Conservation (phyloP, 2,329 filamentous ascomycete genomes). For the Tolypocladium tropicale region DNA sequence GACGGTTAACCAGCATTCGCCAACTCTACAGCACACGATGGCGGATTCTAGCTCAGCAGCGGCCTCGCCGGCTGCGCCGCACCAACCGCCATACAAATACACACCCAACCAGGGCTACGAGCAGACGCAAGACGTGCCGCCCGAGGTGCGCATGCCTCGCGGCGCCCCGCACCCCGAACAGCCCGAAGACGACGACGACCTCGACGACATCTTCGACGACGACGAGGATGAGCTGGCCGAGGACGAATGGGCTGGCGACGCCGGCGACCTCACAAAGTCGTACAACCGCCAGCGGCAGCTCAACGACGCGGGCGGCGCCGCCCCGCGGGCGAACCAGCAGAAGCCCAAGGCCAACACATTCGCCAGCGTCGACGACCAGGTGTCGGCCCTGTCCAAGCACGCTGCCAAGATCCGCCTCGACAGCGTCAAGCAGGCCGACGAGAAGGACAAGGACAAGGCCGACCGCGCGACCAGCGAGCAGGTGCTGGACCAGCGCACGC, state of each 20-base stretch:
- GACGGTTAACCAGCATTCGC: neutral
- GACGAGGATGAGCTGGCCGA: slow-evolving; percentile 31
- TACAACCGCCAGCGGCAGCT: slow-evolving; percentile 77
- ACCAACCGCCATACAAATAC: slow-evolving; percentile 34
- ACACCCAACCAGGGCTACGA: slow-evolving; percentile 33
- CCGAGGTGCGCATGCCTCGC: slow-evolving; percentile 18
- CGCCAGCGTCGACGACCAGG: slow-evolving; percentile 76
- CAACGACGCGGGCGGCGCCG: slow-evolving; percentile 38
- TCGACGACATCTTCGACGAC: slow-evolving; percentile 20
- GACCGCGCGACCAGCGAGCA: slow-evolving; percentile 92
- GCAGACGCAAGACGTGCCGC: slow-evolving; percentile 23
- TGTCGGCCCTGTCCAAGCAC: slow-evolving; percentile 74
- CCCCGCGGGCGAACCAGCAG: slow-evolving; percentile 66
- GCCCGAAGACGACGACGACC: slow-evolving; percentile 11
- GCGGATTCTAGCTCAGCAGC: slow-evolving; percentile 2
- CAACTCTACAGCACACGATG: neutral
- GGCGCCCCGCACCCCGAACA: slow-evolving; percentile 11
- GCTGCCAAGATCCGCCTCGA: slow-evolving; percentile 78
- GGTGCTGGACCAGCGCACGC: slow-evolving; percentile 85
- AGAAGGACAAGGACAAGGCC: slow-evolving; percentile 69
- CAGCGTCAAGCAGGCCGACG: slow-evolving; percentile 39
- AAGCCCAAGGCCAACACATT: slow-evolving; percentile 71
- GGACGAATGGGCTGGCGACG: slow-evolving; percentile 48
- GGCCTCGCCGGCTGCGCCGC: slow-evolving; percentile 28
- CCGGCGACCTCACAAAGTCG: slow-evolving; percentile 68